These are phyloP conservation scores for Orbilia ellipsospora DNA, from an alignment of 2,329 filamentous ascomycete species.

Conservation along the genomic window DNA sequence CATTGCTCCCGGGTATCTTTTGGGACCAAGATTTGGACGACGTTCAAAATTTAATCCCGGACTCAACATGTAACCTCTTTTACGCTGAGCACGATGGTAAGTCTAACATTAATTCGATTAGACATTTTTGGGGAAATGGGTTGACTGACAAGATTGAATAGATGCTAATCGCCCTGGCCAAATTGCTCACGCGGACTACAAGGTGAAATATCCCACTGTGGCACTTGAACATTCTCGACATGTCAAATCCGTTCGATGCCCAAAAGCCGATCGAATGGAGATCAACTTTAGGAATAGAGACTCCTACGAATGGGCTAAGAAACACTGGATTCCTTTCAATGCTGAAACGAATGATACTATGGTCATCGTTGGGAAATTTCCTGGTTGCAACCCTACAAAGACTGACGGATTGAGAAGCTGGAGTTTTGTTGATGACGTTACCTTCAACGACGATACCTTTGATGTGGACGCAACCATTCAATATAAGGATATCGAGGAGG, in stretches of 20 bases:
- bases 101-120: neutral
- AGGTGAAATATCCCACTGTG: slow-evolving; percentile 48
- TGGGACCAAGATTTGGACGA: slow-evolving; percentile 49
- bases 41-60: slow-evolving; percentile 35
- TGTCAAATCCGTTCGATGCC: slow-evolving; percentile 37
- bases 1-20: slow-evolving; percentile 38
- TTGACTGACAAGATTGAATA: neutral
- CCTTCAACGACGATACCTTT: slow-evolving; percentile 42
- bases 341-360: slow-evolving; percentile 43
- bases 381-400: slow-evolving; percentile 47
- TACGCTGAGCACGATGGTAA: slow-evolving; percentile 52
- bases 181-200: slow-evolving; percentile 41
- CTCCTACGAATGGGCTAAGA: slow-evolving; percentile 41
- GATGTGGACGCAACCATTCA: slow-evolving; percentile 42
- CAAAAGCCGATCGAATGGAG: slow-evolving; percentile 39
- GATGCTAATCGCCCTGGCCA: slow-evolving; percentile 37
- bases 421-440: slow-evolving; percentile 49
- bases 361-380: slow-evolving; percentile 47
- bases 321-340: slow-evolving; percentile 47
- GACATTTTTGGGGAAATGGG: neutral
- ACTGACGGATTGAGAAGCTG: slow-evolving; percentile 41
- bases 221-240: slow-evolving; percentile 47
- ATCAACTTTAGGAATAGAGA: slow-evolving; percentile 29
- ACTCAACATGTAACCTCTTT: slow-evolving; percentile 46
- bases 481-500: slow-evolving; percentile 36